These are phyloP conservation scores for Trametes sanguinea DNA, from an alignment of 768 basidiomycete species.

Conservation along the genomic window DNA sequence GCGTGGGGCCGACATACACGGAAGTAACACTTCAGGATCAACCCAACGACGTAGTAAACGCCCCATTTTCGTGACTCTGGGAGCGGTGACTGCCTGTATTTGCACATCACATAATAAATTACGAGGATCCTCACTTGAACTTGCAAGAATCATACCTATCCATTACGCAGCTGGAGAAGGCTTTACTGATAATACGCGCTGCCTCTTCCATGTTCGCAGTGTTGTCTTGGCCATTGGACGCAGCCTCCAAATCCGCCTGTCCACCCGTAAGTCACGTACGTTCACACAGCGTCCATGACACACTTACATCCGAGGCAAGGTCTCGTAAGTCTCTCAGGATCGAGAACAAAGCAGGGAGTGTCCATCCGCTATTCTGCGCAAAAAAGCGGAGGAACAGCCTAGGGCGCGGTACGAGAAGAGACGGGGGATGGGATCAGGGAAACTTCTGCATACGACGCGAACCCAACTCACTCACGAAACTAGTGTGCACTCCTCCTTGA, in stretches of 20 bases:
- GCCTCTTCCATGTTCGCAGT: conserved; percentile 75
- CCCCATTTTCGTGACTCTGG: conserved; percentile 86
- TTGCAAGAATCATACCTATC: conserved; percentile 54
- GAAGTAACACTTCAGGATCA: conserved; percentile 95
- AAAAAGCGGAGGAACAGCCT: conserved; percentile 82
- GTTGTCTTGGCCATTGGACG: conserved; percentile 27
- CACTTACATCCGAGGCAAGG: conserved; percentile 77
- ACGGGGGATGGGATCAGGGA: conserved; percentile 10
- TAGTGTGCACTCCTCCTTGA: conserved; percentile 76
- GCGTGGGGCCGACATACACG: conserved; percentile 51
- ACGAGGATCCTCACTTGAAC: background rate
- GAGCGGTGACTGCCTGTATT: conserved; percentile 60
- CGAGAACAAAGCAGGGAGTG: conserved; percentile 79
- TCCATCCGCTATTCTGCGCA: conserved; percentile 83
- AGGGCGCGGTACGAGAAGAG: background rate
- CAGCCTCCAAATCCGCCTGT: conserved; percentile 63
- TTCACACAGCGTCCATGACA: background rate
- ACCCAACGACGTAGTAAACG: conserved; percentile 87
- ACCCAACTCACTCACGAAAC: conserved; percentile 61
- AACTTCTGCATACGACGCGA: conserved; percentile 10
- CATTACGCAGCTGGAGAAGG: conserved; percentile 86
- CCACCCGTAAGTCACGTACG: background rate
- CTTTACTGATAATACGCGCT: conserved; percentile 83
- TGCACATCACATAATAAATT: background rate
- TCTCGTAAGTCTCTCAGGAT: conserved; percentile 81